Conservation (phyloP, 208 protist genomes). For the Leishmania gerbilli region DNA sequence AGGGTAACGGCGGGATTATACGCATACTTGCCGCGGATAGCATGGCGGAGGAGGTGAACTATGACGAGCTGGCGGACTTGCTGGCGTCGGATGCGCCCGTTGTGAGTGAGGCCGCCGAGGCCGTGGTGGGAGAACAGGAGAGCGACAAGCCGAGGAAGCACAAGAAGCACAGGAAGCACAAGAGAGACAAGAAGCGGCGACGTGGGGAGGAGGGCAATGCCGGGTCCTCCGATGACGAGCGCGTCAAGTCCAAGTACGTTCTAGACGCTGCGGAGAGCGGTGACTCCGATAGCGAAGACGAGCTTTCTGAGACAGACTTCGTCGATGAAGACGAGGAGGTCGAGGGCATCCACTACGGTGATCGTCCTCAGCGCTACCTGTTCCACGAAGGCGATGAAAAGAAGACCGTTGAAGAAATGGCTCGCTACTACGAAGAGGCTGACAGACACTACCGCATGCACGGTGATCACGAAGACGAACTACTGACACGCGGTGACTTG, state of each 20-base stretch:
- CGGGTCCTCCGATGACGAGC: slow-evolving; percentile 22
- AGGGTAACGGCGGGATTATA: not conserved
- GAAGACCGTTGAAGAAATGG: slow-evolving; percentile 73
- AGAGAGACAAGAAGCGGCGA: slow-evolving; percentile 22
- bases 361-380: slow-evolving; percentile 35
- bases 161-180: slow-evolving; percentile 10
- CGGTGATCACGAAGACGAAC: slow-evolving; percentile 19
- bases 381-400: slow-evolving; percentile 77
- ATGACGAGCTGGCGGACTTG: slow-evolving; percentile 73
- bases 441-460: slow-evolving; percentile 24
- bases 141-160: slow-evolving; percentile 21
- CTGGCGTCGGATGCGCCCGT: slow-evolving; percentile 27
- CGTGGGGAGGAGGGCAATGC: slow-evolving; percentile 29
- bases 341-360: slow-evolving; percentile 13
- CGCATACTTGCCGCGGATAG: not conserved
- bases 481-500: slow-evolving; percentile 38
- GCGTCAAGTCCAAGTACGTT: slow-evolving; percentile 31
- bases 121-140: not conserved
- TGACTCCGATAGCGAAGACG: slow-evolving; percentile 32
- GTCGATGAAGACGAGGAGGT: slow-evolving; percentile 53
- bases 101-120: slow-evolving; percentile 1
- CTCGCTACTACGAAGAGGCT: slow-evolving; percentile 78
- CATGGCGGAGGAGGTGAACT: slow-evolving; percentile 73
- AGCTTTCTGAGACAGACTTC: slow-evolving; percentile 39
- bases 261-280: slow-evolving; percentile 43